Percentiles rank a stretch among this genome's conserved stretches.
Conservation (phyloP, 148 eudicot genomes). For the Nepenthes mirabilis region DNA sequence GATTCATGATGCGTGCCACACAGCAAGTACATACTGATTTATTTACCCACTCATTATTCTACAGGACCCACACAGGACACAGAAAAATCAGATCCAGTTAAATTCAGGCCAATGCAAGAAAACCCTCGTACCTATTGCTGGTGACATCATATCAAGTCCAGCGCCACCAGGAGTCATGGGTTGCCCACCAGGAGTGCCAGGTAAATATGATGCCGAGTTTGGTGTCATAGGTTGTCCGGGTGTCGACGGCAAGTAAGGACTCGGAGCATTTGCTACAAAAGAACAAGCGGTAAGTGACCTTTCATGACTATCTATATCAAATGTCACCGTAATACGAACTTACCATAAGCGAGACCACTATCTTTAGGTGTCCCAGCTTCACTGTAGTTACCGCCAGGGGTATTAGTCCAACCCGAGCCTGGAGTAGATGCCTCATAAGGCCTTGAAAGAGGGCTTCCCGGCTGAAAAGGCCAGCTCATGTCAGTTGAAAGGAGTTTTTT, state of each 20-base stretch:
- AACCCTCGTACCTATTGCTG: conserved; percentile 48
- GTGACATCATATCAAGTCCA: conserved; percentile 96
- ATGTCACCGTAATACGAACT: not conserved
- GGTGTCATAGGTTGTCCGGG: conserved; percentile 98
- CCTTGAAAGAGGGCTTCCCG: conserved; percentile 81
- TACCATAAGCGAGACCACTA: conserved; percentile 71
- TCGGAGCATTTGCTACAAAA: conserved; percentile 86
- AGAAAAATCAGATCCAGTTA: too few species aligned
- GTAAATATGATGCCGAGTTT: conserved; percentile 70
- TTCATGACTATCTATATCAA: too few species aligned
- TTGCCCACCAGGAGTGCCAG: conserved; percentile 98
- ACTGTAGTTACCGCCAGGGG: conserved; percentile 63
- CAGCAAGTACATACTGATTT: too few species aligned
- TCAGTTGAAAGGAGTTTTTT: not conserved
- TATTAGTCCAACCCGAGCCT: conserved; percentile 76
- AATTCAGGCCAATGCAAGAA: too few species aligned
- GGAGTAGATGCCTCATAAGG: conserved; percentile 96
- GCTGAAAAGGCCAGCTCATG: conserved; percentile 27
- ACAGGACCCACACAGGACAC: too few species aligned
- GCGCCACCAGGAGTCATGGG: conserved; percentile 99
- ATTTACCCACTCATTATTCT: too few species aligned
- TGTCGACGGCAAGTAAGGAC: conserved; percentile 94
- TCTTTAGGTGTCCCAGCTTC: conserved; percentile 95
- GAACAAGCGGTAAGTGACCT: not conserved
- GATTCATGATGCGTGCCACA: too few species aligned